A percentile compares a stretch with the other conserved stretches of the same genome.
Evolutionary conservation across 2,329 filamentous ascomycete species (phyloP).

Genomic region (Alternaria burnsii): DNA sequence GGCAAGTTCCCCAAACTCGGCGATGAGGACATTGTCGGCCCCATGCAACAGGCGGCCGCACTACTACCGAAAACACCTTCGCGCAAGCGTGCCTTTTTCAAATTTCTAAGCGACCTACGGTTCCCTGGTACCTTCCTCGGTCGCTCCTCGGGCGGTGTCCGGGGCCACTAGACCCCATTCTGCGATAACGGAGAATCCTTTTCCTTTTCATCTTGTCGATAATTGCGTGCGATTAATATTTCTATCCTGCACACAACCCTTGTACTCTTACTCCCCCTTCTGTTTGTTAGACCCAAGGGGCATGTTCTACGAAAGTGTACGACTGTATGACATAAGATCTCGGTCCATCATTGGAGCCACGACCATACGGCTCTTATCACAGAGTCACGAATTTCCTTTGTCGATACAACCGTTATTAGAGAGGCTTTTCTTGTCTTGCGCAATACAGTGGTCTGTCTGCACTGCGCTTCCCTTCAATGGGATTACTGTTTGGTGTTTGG

Average conservation of each 20-base stretch:
- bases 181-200: slow-evolving; percentile 8
- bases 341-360: slow-evolving; percentile 42
- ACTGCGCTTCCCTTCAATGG: slow-evolving; percentile 32
- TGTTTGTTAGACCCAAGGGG: slow-evolving; percentile 18
- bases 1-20: slow-evolving; percentile 89
- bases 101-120: slow-evolving; percentile 49
- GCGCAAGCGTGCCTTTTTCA: slow-evolving; percentile 50
- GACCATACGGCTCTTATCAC: slow-evolving; percentile 35
- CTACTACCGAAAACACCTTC: slow-evolving; percentile 50
- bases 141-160: slow-evolving; percentile 39
- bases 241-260: slow-evolving; percentile 32
- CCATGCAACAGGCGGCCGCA: slow-evolving; percentile 66
- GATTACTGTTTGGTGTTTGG: slow-evolving; percentile 28
- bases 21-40: slow-evolving; percentile 91
- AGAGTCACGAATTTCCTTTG: slow-evolving; percentile 49
- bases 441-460: slow-evolving; percentile 21
- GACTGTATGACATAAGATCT: slow-evolving; percentile 48
- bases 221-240: slow-evolving; percentile 41
- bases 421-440: slow-evolving; percentile 21
- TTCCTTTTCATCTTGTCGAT: slow-evolving; percentile 35
- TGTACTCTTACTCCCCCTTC: slow-evolving; percentile 43
- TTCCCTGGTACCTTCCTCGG: slow-evolving; percentile 47
- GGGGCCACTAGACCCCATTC: slow-evolving; percentile 30
- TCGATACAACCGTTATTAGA: slow-evolving; percentile 35
- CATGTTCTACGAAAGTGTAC: slow-evolving; percentile 46